Conservation (phyloP, 352 stramenopile genomes). For the Pythium periplocum region DNA sequence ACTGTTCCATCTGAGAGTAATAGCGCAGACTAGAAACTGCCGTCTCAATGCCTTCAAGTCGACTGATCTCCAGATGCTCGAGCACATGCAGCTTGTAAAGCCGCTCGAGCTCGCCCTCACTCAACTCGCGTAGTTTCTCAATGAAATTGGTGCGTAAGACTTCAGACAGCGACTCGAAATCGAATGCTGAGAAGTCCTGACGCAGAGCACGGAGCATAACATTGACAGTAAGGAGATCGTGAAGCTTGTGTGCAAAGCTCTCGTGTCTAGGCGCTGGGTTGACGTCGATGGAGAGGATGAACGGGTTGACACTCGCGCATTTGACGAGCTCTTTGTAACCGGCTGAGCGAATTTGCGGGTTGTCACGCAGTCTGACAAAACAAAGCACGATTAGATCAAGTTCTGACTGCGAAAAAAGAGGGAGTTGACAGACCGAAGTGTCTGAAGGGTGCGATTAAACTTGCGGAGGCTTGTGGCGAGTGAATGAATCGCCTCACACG, state of each 20-base stretch:
- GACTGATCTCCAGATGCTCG: conserved; percentile 29
- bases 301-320: conserved; percentile 38
- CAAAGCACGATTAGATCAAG: not conserved
- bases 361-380: conserved; percentile 27
- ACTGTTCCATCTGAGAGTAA: conserved; percentile 49
- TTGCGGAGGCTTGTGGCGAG: conserved; percentile 29
- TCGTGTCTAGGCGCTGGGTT: conserved; percentile 26
- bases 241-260: conserved; percentile 20
- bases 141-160: conserved; percentile 58
- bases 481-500: conserved; percentile 32
- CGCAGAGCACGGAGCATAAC: conserved; percentile 19
- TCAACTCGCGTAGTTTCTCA: conserved; percentile 54
- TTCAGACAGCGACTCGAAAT: conserved; percentile 36
- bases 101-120: conserved; percentile 39
- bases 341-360: conserved; percentile 33
- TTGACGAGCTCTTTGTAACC: conserved; percentile 42
- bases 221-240: conserved; percentile 44
- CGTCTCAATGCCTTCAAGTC: conserved; percentile 15
- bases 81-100: conserved; percentile 36
- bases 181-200: conserved; percentile 20
- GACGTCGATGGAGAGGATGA: conserved; percentile 23
- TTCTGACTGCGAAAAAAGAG: no score
- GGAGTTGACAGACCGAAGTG: conserved; percentile 24
- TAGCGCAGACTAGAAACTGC: conserved; percentile 37
- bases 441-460: conserved; percentile 44